phyloP scores from a whole-genome alignment of 768 basidiomycete genomes.

The Suillus placidus region DNA sequence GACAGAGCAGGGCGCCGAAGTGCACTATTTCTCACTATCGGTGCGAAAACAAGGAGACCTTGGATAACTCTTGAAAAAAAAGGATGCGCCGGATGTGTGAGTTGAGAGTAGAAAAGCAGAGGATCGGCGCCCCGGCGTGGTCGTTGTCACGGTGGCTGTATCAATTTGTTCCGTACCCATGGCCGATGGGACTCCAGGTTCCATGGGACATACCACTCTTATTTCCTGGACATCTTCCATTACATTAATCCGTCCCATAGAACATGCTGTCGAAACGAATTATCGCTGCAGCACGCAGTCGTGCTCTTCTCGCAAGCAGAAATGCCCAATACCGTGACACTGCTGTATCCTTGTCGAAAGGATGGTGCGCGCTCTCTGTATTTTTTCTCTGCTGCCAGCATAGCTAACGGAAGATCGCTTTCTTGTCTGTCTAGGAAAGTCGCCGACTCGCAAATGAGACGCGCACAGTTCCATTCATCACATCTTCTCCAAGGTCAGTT shows the following conservation, averaged over 20 bases:
- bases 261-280: slow-evolving; percentile 73
- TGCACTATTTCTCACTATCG: background rate
- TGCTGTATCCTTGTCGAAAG: slow-evolving; percentile 42
- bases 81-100: background rate
- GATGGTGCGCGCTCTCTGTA: slow-evolving; percentile 46
- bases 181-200: background rate
- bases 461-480: slow-evolving; percentile 71
- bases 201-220: slow-evolving; percentile 2
- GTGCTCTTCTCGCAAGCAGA: slow-evolving; percentile 47
- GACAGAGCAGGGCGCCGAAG: background rate
- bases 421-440: slow-evolving; percentile 41
- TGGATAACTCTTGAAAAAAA: background rate
- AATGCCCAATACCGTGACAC: slow-evolving; percentile 27
- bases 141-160: background rate
- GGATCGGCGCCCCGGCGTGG: background rate
- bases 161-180: slow-evolving; percentile 7
- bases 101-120: background rate
- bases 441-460: slow-evolving; percentile 48
- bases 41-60: background rate
- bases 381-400: slow-evolving; percentile 2
- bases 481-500: slow-evolving; percentile 67
- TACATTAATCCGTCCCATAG: background rate
- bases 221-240: background rate
- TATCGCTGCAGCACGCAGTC: slow-evolving; percentile 64
- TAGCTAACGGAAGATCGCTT: slow-evolving; percentile 14